These are phyloP conservation scores for Lolium multiflorum DNA, from an alignment of 176 grass and related monocot genomes.

Conservation along the genomic window DNA sequence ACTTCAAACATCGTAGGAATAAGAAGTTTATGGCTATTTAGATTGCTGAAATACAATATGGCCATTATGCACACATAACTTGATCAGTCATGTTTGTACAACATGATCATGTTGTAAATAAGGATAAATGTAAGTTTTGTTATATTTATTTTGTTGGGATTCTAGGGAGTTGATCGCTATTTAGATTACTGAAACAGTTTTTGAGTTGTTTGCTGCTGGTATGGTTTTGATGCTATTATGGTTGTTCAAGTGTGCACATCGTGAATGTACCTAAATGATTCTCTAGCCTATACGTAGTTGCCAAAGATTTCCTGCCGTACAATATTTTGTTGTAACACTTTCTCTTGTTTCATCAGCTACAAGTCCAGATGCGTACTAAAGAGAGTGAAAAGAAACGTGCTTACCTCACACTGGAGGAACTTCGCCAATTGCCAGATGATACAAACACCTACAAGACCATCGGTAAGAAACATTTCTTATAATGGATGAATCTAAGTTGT, in stretches of 20 bases:
- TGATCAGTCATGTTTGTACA: background rate
- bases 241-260: background rate
- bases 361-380: constrained; percentile 82
- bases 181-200: background rate
- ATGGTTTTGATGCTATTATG: background rate
- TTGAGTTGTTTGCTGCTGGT: background rate
- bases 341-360: constrained; percentile 61
- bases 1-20: background rate
- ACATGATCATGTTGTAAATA: background rate
- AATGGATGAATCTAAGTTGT: too few relatives aligned
- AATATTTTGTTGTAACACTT: constrained; percentile 22
- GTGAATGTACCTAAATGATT: background rate
- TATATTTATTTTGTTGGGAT: background rate
- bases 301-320: background rate
- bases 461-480: constrained; percentile 47
- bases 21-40: background rate
- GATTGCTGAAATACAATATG: background rate
- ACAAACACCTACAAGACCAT: constrained; percentile 92
- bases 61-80: background rate
- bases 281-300: background rate
- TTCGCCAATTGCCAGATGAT: constrained; percentile 78
- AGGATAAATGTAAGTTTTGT: background rate
- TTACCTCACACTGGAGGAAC: constrained; percentile 92
- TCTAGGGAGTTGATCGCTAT: background rate
- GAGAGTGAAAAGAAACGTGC: constrained; percentile 93